Evolutionary conservation across 768 basidiomycete genomes (phyloP), one percentile per base, ranked within the genome.

Genomic region (Mrakia frigida): DNA sequence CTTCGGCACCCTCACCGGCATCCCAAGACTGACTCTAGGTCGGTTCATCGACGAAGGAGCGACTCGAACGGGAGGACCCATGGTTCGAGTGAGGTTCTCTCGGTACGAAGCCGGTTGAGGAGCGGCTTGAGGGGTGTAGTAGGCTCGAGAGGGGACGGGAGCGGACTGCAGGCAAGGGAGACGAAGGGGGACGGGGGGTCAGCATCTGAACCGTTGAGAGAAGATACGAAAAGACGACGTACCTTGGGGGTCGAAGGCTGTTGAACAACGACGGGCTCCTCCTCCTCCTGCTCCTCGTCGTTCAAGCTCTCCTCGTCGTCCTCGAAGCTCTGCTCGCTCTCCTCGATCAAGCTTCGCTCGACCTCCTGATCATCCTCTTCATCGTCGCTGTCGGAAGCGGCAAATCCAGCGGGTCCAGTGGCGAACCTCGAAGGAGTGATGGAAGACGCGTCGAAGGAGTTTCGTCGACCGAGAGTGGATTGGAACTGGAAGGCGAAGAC

Each of bases 31-130:
- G 37, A 60, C 35, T 74, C 73, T 41, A n/a, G 61, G n/a, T 35
- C 37, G 39, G 16, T 53, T 21, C 31, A 11, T 25, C 41, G 70
- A 70, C 0, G 63, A 59, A 31, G 46, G 25, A 23, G 70, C 70
- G 1, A 77, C 50, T 41, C 72, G 76, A 50, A 77, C 52, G 3
- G 76, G 76, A 41, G 71, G 76, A 16, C 76, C 76, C 43, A 77
- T 39, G 1, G 61, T 41, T 10, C 65, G 59, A 16, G 35, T 23
- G 31, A 71, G 50, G 37, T 31, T 28, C n/a, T 63, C 25, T 18
- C 68, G 53, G 59, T n/a, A 33, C 2, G 18, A 35, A 6, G 52
- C 43, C 33, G 71, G 23, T 16, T 56, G 70, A 56, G 71, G 33
- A 43, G 50, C 46, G 13, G 41, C 37, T 39, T 71, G 76, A 11